Percentiles rank a stretch among this genome's conserved stretches.
Evolutionary conservation across 805 yeast genomes (phyloP).

Genomic region (Kregervanrija delftensis): DNA sequence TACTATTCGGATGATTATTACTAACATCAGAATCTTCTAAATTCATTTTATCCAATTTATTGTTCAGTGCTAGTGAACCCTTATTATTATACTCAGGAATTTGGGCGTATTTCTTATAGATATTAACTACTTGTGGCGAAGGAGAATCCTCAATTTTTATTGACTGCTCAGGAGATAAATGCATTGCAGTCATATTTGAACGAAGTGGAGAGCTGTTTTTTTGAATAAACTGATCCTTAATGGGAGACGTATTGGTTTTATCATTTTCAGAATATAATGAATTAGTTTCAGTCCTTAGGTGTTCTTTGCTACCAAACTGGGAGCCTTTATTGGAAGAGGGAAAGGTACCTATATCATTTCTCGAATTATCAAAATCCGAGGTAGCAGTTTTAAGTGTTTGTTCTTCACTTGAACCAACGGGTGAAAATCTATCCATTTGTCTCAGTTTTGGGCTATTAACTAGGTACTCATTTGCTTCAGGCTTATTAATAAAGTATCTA

Average conservation of each 20-base stretch:
- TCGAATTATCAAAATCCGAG: too few species aligned
- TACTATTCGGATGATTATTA: constrained; percentile 1
- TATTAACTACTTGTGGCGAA: constrained; percentile 25
- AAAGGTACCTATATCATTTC: too few species aligned
- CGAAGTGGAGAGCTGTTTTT: not conserved
- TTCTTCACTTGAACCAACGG: constrained; percentile 1
- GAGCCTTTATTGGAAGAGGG: too few species aligned
- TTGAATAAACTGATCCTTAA: not conserved
- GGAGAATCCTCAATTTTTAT: constrained; percentile 3
- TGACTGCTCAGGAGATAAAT: not conserved
- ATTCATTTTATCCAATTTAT: constrained; percentile 1
- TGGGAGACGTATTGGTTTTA: not conserved
- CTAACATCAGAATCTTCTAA: constrained; percentile 3
- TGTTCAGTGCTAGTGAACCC: constrained; percentile 7
- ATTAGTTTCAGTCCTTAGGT: not conserved
- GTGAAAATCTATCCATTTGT: not conserved
- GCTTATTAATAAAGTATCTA: constrained; percentile 12
- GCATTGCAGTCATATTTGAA: not conserved
- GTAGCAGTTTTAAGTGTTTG: not conserved
- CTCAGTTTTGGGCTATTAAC: constrained; percentile 6
- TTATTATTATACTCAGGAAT: constrained; percentile 16
- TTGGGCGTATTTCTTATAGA: constrained; percentile 28
- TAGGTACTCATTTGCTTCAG: constrained; percentile 7
- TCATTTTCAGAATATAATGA: constrained; percentile 2
- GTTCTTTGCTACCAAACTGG: too few species aligned